Percentiles rank a stretch among this genome's conserved stretches.
phyloP scores from a whole-genome alignment of 768 basidiomycete species.

The Kwoniella shandongensis region DNA sequence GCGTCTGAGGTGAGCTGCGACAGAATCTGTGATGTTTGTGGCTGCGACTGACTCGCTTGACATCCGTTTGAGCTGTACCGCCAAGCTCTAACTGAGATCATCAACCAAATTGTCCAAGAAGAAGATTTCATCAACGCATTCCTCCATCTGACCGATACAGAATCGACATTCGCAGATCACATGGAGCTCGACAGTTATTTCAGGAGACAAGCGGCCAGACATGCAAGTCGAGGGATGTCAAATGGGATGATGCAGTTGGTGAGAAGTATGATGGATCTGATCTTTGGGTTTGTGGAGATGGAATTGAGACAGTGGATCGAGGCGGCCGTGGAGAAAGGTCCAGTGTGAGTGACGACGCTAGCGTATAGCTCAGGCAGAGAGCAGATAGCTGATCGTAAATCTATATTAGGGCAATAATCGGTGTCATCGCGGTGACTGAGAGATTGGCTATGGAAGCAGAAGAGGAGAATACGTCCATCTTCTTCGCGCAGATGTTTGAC shows the following conservation, averaged over 20 bases:
- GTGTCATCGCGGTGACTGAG: slow-evolving; percentile 76
- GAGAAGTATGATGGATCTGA: slow-evolving; percentile 85
- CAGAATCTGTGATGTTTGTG: background rate
- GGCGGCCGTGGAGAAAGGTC: slow-evolving; percentile 69
- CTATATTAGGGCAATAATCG: slow-evolving; percentile 71
- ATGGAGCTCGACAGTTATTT: slow-evolving; percentile 93
- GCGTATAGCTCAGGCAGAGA: background rate
- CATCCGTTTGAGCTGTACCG: slow-evolving; percentile 61
- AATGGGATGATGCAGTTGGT: slow-evolving; percentile 73
- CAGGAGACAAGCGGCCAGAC: slow-evolving; percentile 79
- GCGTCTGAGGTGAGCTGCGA: slow-evolving; percentile 66
- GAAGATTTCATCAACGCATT: slow-evolving; percentile 88
- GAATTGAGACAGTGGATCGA: slow-evolving; percentile 87
- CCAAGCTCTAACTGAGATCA: slow-evolving; percentile 67
- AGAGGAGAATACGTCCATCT: slow-evolving; percentile 69
- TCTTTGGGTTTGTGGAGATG: slow-evolving; percentile 85
- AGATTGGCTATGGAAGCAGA: slow-evolving; percentile 73
- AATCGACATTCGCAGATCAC: slow-evolving; percentile 91
- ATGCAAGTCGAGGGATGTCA: slow-evolving; percentile 61
- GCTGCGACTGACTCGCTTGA: background rate
- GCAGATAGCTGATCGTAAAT: slow-evolving; percentile 3
- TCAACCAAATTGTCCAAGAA: slow-evolving; percentile 73
- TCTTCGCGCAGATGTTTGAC: slow-evolving; percentile 69
- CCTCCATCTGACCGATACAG: slow-evolving; percentile 83
- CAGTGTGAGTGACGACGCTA: slow-evolving; percentile 61